Base-by-base conservation (phyloP, 306 rosid genomes). In the Ormosia semicastrata region DNA sequence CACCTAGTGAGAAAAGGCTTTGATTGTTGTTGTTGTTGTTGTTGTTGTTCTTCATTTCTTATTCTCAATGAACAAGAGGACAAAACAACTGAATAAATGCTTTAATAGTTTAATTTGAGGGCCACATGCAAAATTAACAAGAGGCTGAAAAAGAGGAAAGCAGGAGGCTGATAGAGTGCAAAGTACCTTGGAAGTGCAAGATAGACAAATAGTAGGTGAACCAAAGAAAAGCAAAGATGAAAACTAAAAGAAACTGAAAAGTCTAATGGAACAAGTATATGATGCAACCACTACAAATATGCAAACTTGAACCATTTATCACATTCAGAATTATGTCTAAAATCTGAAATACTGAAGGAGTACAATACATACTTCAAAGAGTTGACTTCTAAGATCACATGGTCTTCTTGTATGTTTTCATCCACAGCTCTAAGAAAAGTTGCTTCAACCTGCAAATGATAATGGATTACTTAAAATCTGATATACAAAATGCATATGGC, bases 341-440 rank as follows among this genome's bases (percentile, higher is more conserved):
- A 43, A 56, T 54, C 68, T 49, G 33, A 62, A 60, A 52, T 24
- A 6, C 12, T 29, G 24, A 40, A 0, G 3, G n/a, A 68, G 24
- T 10, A 34, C 57, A 68, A 67, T 24, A 75, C 90, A 85, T 92
- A 96, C 99, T 94, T 88, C 77, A 93, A 76, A 62, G 98, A 88
- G 85, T 93, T 96, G 65, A 96, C 86, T 88, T 96, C 99, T 78
- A 96, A 87, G 71, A 91, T 83, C 81, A 94, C 85, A 85, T 90
- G 82, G 60, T 79, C 90, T 24, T 87, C 97, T 78, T 90, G 37
- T 75, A 96, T 91, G 89, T 91, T 93, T 87, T 96, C 99, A 29
- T 92, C 87, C 81, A 89, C 99, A 73, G 91, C 98, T 86, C 99
- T 89, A 57, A 89, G 89, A 78, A 96, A 96, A 53, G 99, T 96